Conservation (phyloP, 176 grass and related monocot genomes). For the Aechmea fasciata region DNA sequence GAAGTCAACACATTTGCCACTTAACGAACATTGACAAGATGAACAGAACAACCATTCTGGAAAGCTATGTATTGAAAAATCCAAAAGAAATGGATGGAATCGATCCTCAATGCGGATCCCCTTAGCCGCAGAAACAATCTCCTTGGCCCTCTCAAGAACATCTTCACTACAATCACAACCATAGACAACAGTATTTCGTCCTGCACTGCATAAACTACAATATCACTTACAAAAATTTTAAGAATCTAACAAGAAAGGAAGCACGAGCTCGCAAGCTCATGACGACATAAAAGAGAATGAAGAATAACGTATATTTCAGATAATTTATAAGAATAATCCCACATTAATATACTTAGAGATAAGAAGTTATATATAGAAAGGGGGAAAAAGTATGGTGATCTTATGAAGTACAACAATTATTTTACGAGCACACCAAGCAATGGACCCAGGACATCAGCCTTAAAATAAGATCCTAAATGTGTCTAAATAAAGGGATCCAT, state of each 20-base stretch:
- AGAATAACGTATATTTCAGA: too few species aligned
- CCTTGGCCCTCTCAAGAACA: conserved; percentile 62
- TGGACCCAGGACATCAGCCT: too few species aligned
- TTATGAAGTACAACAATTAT: too few species aligned
- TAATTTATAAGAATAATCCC: too few species aligned
- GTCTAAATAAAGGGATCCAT: too few species aligned
- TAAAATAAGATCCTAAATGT: too few species aligned
- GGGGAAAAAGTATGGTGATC: too few species aligned
- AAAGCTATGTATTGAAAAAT: conserved; percentile 51
- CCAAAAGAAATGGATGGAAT: conserved; percentile 60
- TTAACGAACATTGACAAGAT: conserved; percentile 41
- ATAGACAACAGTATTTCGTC: conserved; percentile 54
- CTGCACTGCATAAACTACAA: conserved; percentile 46
- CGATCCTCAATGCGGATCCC: conserved; percentile 33
- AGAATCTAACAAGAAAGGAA: conserved; percentile 13
- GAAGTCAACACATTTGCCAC: conserved; percentile 17
- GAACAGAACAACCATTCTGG: conserved; percentile 84
- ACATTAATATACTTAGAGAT: too few species aligned
- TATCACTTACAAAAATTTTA: conserved; percentile 6
- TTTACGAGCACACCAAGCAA: too few species aligned
- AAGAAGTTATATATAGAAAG: too few species aligned
- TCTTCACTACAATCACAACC: conserved; percentile 98
- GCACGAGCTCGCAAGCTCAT: background rate
- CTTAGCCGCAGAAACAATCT: conserved; percentile 42
- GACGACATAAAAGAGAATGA: too few species aligned